Evolutionary conservation across 2,329 filamentous ascomycete species (phyloP), one percentile per base, ranked within the genome.

Genomic region (Ascochyta lentis): DNA sequence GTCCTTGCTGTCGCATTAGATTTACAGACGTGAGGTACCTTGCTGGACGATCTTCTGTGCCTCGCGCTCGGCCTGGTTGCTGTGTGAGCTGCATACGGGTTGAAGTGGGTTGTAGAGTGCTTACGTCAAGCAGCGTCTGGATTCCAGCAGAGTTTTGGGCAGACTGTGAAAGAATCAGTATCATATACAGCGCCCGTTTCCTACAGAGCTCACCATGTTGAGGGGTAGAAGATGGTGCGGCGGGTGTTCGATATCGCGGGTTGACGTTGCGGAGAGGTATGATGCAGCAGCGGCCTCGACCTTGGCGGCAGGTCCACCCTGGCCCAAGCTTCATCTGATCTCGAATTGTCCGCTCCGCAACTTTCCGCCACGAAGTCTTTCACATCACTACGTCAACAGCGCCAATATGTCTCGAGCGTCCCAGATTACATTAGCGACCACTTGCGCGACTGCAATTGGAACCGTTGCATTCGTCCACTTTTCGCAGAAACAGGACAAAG

Each of bases 31-130:
- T 5, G 12, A 76, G 81, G 58, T 78, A 96, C 94, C 91, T 86
- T 95, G 92, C 79, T 98, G 94, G 55, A 99, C 93, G 77, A 99
- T 99, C 86, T 97, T 97, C 81, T 96, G 94, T 59, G 95, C 95
- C 79, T 98, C 94, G 79, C 92, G 90, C 86, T 99, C 95, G 70
- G 95, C 93, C 94, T 98, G 67, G 66, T 51, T 63, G 49, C 37
- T 61, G 52, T 60, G 72, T 82, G 65, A 82, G 77, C 74, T 71
- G 59, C 39, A 41, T 53, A 51, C 48, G 45, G 52, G 45, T 58
- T 23, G 50, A 46, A 51, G 66, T 67, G 68, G 69, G 66, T 58
- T 68, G 68, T 26, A 8, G 58, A 57, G 39, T 58, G 76, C 89
- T 72, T 89, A 99, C 95, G 81, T 98, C 95, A 81, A 99, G 92